These are phyloP conservation scores for Amylostereum chailletii DNA, from an alignment of 1,284 basidiomycete genomes.

Conservation along the genomic window DNA sequence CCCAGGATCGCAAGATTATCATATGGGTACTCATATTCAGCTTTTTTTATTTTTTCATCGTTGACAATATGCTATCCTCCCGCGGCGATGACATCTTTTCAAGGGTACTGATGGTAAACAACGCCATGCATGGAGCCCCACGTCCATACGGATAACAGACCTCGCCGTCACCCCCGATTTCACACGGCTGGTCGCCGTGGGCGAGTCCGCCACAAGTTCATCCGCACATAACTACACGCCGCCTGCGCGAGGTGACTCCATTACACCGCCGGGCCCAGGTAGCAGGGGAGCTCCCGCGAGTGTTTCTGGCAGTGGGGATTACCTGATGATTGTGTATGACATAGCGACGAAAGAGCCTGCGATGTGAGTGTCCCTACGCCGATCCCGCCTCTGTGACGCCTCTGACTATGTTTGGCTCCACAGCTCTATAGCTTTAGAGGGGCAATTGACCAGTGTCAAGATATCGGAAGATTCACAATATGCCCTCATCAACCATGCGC, in stretches of 20 bases:
- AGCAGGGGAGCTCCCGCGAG: slow-evolving; percentile 28
- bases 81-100: slow-evolving; percentile 4
- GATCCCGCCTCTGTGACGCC: not conserved
- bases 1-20: slow-evolving; percentile 81
- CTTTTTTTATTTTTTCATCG: slow-evolving; percentile 2
- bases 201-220: slow-evolving; percentile 42
- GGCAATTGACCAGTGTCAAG: slow-evolving; percentile 83
- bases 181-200: slow-evolving; percentile 75
- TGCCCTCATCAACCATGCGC: slow-evolving; percentile 81
- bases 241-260: slow-evolving; percentile 22
- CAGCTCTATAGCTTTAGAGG: slow-evolving; percentile 61
- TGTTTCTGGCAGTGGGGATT: slow-evolving; percentile 32
- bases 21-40: slow-evolving; percentile 63
- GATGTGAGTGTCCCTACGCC: slow-evolving; percentile 37
- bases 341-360: slow-evolving; percentile 54
- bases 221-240: slow-evolving; percentile 10
- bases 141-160: slow-evolving; percentile 84
- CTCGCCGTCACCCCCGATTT: slow-evolving; percentile 85
- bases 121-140: slow-evolving; percentile 59
- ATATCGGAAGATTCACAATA: slow-evolving; percentile 83
- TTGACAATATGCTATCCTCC: slow-evolving; percentile 1
- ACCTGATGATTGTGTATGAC: slow-evolving; percentile 72
- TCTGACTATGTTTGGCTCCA: slow-evolving; percentile 4
- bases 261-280: slow-evolving; percentile 24
- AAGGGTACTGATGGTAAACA: slow-evolving; percentile 71